Conservation (phyloP, 2,329 filamentous ascomycete genomes). For the Cladosporium sp. region DNA sequence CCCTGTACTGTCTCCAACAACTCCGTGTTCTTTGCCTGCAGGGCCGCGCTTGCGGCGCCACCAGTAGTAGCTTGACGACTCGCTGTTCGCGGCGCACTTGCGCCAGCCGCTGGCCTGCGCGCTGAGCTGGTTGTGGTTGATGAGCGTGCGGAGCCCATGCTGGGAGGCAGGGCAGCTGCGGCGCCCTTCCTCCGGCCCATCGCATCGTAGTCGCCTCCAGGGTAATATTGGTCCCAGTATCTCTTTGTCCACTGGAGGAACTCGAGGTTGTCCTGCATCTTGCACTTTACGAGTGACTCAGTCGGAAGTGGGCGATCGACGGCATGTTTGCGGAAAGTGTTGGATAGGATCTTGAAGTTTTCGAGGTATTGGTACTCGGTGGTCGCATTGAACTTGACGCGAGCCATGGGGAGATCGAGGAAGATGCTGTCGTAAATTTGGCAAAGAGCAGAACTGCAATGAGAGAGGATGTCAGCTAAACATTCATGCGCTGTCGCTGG, state of each 20-base stretch:
- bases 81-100: slow-evolving; percentile 42
- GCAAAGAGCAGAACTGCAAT: slow-evolving; percentile 78
- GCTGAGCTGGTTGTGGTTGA: slow-evolving; percentile 53
- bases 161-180: slow-evolving; percentile 46
- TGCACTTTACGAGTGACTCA: slow-evolving; percentile 88
- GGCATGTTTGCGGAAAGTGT: slow-evolving; percentile 77
- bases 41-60: slow-evolving; percentile 60
- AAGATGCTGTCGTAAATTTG: slow-evolving; percentile 99
- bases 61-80: slow-evolving; percentile 38
- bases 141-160: slow-evolving; percentile 48
- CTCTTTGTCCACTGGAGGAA: slow-evolving; percentile 96
- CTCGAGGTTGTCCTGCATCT: slow-evolving; percentile 99
- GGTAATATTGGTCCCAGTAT: slow-evolving; percentile 98
- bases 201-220: slow-evolving; percentile 94
- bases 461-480: slow-evolving; percentile 4
- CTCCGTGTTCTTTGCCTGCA: slow-evolving; percentile 80
- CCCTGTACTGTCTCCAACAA: slow-evolving; percentile 95
- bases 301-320: slow-evolving; percentile 90
- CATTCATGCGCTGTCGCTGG: not conserved
- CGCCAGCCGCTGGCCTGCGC: slow-evolving; percentile 38
- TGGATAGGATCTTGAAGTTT: slow-evolving; percentile 97
- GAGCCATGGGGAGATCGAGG: slow-evolving; percentile 87
- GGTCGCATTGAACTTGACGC: slow-evolving; percentile 98
- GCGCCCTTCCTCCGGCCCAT: slow-evolving; percentile 77
- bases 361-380: slow-evolving; percentile 95